Conservation (phyloP, 2,329 filamentous ascomycete genomes). For the Corinectria fuckeliana region DNA sequence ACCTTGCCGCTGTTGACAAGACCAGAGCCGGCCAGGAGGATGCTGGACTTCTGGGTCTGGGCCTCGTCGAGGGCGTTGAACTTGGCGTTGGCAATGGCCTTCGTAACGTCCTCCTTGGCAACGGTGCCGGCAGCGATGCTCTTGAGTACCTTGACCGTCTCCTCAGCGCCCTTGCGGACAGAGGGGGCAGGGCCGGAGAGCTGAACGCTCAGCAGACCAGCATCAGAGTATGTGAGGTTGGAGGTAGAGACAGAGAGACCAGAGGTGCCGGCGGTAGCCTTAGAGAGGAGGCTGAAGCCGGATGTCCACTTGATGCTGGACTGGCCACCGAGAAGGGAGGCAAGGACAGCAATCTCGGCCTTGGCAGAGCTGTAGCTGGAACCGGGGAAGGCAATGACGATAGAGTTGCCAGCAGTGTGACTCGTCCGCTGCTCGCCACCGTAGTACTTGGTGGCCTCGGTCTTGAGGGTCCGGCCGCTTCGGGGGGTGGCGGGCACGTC, state of each 20-base stretch:
- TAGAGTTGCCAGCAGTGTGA: slow-evolving; percentile 76
- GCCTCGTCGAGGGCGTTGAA: slow-evolving; percentile 86
- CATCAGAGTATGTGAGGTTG: slow-evolving; percentile 90
- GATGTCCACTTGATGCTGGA: slow-evolving; percentile 94
- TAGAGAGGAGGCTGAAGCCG: slow-evolving; percentile 89
- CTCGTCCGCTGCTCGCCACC: slow-evolving; percentile 93
- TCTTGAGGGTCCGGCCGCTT: slow-evolving; percentile 61
- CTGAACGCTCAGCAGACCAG: slow-evolving; percentile 85
- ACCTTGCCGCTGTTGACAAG: slow-evolving; percentile 82
- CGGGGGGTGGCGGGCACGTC: slow-evolving; percentile 63
- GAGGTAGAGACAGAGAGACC: slow-evolving; percentile 74
- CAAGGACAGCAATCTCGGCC: slow-evolving; percentile 87
- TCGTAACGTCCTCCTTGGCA: slow-evolving; percentile 84
- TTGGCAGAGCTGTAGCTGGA: slow-evolving; percentile 83
- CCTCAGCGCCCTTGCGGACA: slow-evolving; percentile 76
- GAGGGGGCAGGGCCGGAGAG: slow-evolving; percentile 76
- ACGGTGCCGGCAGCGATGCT: slow-evolving; percentile 77
- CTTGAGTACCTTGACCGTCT: slow-evolving; percentile 83
- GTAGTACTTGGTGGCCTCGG: slow-evolving; percentile 80
- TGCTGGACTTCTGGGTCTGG: slow-evolving; percentile 77
- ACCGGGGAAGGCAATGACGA: slow-evolving; percentile 92
- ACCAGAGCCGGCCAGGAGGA: slow-evolving; percentile 84
- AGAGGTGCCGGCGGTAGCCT: slow-evolving; percentile 72
- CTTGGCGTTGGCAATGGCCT: slow-evolving; percentile 92
- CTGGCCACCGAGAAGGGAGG: slow-evolving; percentile 87